A percentile compares a stretch with the other conserved stretches of the same genome.
These are phyloP conservation scores for Ligustrum vulgare DNA, from an alignment of 257 asterid genomes.

Conservation along the genomic window DNA sequence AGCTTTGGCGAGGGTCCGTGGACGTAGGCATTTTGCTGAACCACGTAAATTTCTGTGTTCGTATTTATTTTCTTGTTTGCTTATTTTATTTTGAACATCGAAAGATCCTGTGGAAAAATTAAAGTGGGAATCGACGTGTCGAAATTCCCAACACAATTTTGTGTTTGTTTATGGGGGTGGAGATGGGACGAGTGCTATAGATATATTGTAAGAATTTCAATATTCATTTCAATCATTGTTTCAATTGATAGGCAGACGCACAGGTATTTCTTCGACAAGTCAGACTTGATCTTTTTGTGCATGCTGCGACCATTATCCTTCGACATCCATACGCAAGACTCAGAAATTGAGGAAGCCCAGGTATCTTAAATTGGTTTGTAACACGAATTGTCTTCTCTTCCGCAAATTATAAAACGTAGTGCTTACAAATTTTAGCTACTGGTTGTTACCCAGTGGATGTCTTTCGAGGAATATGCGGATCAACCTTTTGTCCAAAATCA, in stretches of 20 bases:
- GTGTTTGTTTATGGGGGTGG: no score
- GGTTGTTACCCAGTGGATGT: conserved; percentile 60
- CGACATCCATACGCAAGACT: conserved; percentile 63
- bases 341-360: conserved; percentile 76
- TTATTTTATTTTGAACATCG: no score
- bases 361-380: conserved; percentile 25
- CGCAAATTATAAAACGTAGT: background rate
- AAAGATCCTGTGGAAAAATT: no score
- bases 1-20: no score
- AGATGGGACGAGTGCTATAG: no score
- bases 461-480: conserved; percentile 61
- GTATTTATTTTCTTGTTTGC: no score
- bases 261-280: conserved; percentile 53
- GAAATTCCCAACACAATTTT: no score
- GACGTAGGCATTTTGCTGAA: no score
- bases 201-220: background rate
- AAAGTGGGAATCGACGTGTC: no score
- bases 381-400: background rate
- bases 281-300: conserved; percentile 62
- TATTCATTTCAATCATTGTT: background rate
- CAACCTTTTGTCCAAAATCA: conserved; percentile 44
- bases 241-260: conserved; percentile 55
- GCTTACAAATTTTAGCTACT: background rate
- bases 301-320: conserved; percentile 59
- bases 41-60: no score